Percentiles rank a stretch among this genome's conserved stretches.
Evolutionary conservation across 2,329 filamentous ascomycete species (phyloP).

Genomic region (Bipolaris bicolor): DNA sequence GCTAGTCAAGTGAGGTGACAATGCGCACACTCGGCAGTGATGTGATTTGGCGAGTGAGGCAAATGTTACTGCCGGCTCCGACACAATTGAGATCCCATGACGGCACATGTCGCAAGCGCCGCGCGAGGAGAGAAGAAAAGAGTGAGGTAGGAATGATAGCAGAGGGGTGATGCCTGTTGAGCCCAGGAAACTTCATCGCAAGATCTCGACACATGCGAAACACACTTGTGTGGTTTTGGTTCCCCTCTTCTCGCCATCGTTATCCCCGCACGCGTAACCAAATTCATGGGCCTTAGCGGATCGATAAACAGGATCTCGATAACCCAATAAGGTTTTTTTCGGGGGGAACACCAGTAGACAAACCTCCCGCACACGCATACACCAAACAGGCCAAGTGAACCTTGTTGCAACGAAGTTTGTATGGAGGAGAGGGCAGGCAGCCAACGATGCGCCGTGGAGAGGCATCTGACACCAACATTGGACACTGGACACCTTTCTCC

Average conservation of each 20-base stretch:
- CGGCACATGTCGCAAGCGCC: not conserved
- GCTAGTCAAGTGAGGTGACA: not conserved
- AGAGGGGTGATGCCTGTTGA: not conserved
- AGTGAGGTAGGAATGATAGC: not conserved
- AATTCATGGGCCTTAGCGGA: not conserved
- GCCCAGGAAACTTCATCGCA: not conserved
- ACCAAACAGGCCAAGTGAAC: conserved; percentile 5
- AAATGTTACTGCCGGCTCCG: not conserved
- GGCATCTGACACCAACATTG: not conserved
- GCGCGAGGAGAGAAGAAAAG: not conserved
- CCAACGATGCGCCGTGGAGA: not conserved
- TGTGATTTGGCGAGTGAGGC: not conserved
- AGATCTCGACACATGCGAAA: not conserved
- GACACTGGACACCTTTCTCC: not conserved
- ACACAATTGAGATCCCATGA: not conserved
- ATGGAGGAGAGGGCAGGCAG: not conserved
- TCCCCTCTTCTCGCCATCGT: not conserved
- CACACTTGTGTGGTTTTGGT: not conserved
- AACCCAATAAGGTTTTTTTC: not conserved
- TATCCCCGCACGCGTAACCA: not conserved
- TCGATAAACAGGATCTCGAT: conserved; percentile 3
- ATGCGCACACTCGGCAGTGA: not conserved
- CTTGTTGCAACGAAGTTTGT: not conserved
- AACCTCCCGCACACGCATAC: not conserved
- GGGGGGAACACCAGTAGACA: not conserved